Evolutionary conservation across 306 rosid genomes (phyloP), one percentile per base, ranked within the genome.

Genomic region (Vigna unguiculata): DNA sequence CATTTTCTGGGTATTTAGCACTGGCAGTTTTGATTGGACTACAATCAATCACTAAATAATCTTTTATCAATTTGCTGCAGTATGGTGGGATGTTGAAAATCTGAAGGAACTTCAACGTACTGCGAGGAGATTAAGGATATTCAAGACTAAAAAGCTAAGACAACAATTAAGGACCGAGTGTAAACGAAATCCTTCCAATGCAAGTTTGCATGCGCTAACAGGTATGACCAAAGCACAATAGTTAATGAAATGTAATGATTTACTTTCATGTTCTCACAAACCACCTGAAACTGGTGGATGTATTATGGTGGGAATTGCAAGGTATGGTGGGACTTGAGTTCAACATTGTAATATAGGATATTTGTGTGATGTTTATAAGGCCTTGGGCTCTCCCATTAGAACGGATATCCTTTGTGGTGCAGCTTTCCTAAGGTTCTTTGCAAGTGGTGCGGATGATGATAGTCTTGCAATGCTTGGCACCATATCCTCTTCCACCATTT

Each of bases 1-100:
- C 49, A 55, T 73, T 58, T 68, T 58, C 38, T 25, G 13, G 20
- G 14, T 15, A 66, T 48, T 69, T 38, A 57, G 52, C 43, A 24
- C 57, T 36, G 28, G 28, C 21, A 38, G 19, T 4, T 67, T 58
- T 58, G 25, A 21, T 48, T 16, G 9, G 49, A 66, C 57, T 47
- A 55, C 59, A 52, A 45, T 53, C 49, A 25, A 28, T n/a, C n/a
- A n/a, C n/a, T 36, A 74, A 22, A 72, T 63, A 16, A 49, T 20
- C 43, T 25, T 75, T 66, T 71, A 73, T 60, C 36, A 47, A 74
- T 80, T 58, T 74, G 30, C 43, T 75, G 69, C 62, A 81, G 73
- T 12, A 54, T 60, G 32, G 61, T 30, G 4, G 68, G 67, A 49
- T 68, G 45, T 7, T 48, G 67, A 61, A 49, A 69, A 22, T 67